Evolutionary conservation across 192 early-diverging fungal genomes (phyloP).

Genomic region (Linnemannia exigua): DNA sequence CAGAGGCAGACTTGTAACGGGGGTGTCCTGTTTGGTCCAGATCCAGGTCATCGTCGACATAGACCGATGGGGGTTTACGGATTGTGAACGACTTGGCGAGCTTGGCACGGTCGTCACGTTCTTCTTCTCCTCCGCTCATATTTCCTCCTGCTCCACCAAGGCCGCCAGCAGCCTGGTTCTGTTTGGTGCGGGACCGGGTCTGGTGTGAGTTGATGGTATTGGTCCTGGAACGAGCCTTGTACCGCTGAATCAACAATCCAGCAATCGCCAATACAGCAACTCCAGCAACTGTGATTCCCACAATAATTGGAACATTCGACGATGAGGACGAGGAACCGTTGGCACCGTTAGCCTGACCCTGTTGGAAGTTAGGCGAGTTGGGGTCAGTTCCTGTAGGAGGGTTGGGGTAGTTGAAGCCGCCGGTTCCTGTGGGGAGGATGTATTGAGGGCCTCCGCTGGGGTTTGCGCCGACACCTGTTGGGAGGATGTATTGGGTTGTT

Average conservation of each 20-base stretch:
- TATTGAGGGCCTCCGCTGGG: conserved; percentile 7
- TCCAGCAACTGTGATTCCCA: conserved; percentile 43
- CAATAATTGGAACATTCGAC: conserved; percentile 30
- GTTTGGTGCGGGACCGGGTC: conserved; percentile 27
- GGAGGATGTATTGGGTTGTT: conserved; percentile 1
- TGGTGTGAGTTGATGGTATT: conserved; percentile 49
- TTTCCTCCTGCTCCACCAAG: background rate
- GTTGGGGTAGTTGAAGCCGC: conserved; percentile 20
- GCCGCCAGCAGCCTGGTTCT: conserved; percentile 1
- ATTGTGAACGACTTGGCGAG: conserved; percentile 55
- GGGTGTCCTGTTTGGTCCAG: conserved; percentile 52
- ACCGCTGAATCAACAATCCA: conserved; percentile 39
- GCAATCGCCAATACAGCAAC: conserved; percentile 35
- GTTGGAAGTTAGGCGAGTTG: conserved; percentile 37
- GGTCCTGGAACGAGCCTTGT: conserved; percentile 22
- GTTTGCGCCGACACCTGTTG: background rate
- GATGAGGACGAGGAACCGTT: background rate
- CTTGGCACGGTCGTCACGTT: conserved; percentile 39
- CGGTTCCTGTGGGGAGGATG: conserved; percentile 31
- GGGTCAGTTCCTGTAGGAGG: conserved; percentile 16
- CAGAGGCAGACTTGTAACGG: conserved; percentile 40
- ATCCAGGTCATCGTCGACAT: conserved; percentile 49
- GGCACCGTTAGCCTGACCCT: background rate
- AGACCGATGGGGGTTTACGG: conserved; percentile 42
- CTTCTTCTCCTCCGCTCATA: conserved; percentile 20